phyloP scores from a whole-genome alignment of 1,139 yeast species.

The Sugiyamaella castrensis region DNA sequence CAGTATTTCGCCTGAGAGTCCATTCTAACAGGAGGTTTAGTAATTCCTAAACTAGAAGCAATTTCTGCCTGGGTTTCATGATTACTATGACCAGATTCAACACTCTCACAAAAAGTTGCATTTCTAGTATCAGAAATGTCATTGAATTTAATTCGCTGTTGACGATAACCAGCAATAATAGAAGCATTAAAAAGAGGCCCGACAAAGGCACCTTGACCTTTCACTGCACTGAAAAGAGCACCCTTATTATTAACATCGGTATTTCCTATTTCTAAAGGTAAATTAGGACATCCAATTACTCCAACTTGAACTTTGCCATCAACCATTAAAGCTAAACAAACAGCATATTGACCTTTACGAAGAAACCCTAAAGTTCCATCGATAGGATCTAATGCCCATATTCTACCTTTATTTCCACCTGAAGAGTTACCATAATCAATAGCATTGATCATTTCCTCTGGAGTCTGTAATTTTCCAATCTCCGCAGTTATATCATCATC shows the following conservation, averaged over 20 bases:
- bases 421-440: constrained; percentile 76
- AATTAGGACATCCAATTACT: constrained; percentile 93
- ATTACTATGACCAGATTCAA: constrained; percentile 94
- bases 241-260: constrained; percentile 40
- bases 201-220: constrained; percentile 64
- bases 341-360: constrained; percentile 95
- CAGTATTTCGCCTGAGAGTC: constrained; percentile 98
- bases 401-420: constrained; percentile 77
- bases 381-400: constrained; percentile 98
- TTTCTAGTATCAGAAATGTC: constrained; percentile 36
- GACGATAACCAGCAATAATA: constrained; percentile 11
- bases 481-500: constrained; percentile 30
- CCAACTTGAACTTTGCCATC: constrained; percentile 85
- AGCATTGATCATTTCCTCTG: constrained; percentile 54
- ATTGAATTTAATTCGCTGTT: constrained; percentile 35
- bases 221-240: constrained; percentile 73
- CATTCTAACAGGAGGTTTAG: constrained; percentile 50
- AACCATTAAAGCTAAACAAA: constrained; percentile 84
- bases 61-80: constrained; percentile 82
- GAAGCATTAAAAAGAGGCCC: constrained; percentile 27
- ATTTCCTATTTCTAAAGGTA: constrained; percentile 47
- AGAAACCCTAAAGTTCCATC: constrained; percentile 98
- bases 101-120: constrained; percentile 86
- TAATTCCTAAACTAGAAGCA: constrained; percentile 64
- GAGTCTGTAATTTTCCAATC: constrained; percentile 40